A percentile compares a stretch with the other conserved stretches of the same genome.
Conservation (phyloP, 2,329 filamentous ascomycete species). For the Cercospora sp. region DNA sequence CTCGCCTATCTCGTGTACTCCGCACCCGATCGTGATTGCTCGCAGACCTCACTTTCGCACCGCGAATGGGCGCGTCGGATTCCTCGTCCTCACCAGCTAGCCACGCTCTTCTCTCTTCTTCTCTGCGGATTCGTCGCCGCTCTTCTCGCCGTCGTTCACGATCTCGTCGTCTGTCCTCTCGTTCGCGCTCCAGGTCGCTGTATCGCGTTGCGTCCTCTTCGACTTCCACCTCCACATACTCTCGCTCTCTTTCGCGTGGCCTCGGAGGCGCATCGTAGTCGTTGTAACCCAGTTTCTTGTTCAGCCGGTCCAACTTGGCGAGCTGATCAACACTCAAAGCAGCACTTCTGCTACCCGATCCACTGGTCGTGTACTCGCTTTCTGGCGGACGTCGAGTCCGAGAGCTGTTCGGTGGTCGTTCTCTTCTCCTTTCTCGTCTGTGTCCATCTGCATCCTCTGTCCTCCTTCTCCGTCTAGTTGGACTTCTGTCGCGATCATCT, state of each 20-base stretch:
- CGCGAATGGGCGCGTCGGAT: slow-evolving; percentile 30
- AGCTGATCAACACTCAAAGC: slow-evolving; percentile 59
- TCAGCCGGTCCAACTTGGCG: slow-evolving; percentile 64
- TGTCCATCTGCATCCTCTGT: not conserved
- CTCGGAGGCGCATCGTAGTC: slow-evolving; percentile 52
- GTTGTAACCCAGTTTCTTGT: slow-evolving; percentile 55
- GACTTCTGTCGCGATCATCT: slow-evolving; percentile 13
- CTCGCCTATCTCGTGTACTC: slow-evolving; percentile 6
- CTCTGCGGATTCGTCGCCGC: slow-evolving; percentile 44
- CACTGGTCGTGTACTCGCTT: slow-evolving; percentile 16
- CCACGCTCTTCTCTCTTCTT: slow-evolving; percentile 42
- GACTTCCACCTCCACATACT: slow-evolving; percentile 36
- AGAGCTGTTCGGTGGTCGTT: slow-evolving; percentile 9
- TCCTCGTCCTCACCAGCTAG: slow-evolving; percentile 34
- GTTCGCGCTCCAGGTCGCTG: slow-evolving; percentile 37
- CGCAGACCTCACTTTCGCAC: slow-evolving; percentile 2
- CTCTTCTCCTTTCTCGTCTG: slow-evolving; percentile 1
- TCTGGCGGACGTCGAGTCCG: slow-evolving; percentile 12
- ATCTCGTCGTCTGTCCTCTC: slow-evolving; percentile 40
- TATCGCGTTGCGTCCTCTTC: slow-evolving; percentile 20
- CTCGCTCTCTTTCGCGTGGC: slow-evolving; percentile 37
- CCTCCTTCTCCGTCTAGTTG: not conserved
- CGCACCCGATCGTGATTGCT: slow-evolving; percentile 6
- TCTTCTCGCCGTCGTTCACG: slow-evolving; percentile 32
- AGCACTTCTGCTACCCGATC: slow-evolving; percentile 32